Percentiles rank a stretch among this genome's conserved stretches.
These are phyloP conservation scores for Suillus discolor DNA, from an alignment of 768 basidiomycete species.

Conservation along the genomic window DNA sequence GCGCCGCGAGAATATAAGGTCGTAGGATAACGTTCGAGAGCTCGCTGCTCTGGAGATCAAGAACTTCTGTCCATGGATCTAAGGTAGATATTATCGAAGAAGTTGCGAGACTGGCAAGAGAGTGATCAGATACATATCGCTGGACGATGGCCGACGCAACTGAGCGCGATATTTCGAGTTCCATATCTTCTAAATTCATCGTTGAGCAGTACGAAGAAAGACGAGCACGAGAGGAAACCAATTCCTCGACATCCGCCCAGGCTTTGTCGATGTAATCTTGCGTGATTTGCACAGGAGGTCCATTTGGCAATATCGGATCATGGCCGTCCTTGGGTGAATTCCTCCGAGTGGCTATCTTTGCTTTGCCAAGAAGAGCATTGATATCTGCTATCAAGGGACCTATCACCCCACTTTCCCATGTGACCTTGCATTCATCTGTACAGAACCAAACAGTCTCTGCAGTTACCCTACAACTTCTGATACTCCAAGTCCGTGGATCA, in stretches of 20 bases:
- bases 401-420: slow-evolving; percentile 42
- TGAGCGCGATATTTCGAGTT: slow-evolving; percentile 60
- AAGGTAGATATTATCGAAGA: slow-evolving; percentile 8
- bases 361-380: slow-evolving; percentile 40
- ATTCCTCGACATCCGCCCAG: slow-evolving; percentile 47
- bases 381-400: slow-evolving; percentile 35
- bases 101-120: slow-evolving; percentile 13
- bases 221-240: slow-evolving; percentile 25
- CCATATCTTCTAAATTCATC: slow-evolving; percentile 48
- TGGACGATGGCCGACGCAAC: slow-evolving; percentile 53
- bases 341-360: slow-evolving; percentile 29
- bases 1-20: slow-evolving; percentile 53
- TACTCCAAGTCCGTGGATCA: slow-evolving; percentile 44
- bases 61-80: slow-evolving; percentile 48
- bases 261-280: slow-evolving; percentile 42
- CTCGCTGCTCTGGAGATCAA: slow-evolving; percentile 62
- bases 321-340: slow-evolving; percentile 19
- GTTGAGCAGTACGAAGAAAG: slow-evolving; percentile 27
- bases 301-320: slow-evolving; percentile 14
- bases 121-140: slow-evolving; percentile 34
- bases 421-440: slow-evolving; percentile 45
- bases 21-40: slow-evolving; percentile 45
- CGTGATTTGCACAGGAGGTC: slow-evolving; percentile 31
- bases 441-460: slow-evolving; percentile 61
- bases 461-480: slow-evolving; percentile 34